Conservation (phyloP, 1,139 yeast species). For the Candida tetrigidarum region DNA sequence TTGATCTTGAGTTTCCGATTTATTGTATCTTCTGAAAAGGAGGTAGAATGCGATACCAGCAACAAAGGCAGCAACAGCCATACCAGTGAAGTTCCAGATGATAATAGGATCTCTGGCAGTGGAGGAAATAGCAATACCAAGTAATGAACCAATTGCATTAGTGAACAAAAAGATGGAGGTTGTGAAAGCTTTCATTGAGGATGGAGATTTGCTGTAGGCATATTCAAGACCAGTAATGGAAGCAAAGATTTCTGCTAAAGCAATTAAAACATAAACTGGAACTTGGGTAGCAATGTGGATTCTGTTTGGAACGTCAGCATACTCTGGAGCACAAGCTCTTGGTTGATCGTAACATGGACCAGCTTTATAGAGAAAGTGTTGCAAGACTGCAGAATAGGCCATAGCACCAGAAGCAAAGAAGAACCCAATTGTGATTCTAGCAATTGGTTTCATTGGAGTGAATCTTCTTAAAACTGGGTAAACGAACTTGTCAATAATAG, state of each 20-base stretch:
- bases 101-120: conserved; percentile 67
- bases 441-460: conserved; percentile 67
- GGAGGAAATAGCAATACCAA: conserved; percentile 72
- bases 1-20: conserved; percentile 61
- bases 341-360: conserved; percentile 80
- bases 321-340: conserved; percentile 33
- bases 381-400: conserved; percentile 81
- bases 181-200: conserved; percentile 64
- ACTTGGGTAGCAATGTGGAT: conserved; percentile 64
- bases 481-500: conserved; percentile 53
- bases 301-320: conserved; percentile 45
- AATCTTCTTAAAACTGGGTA: conserved; percentile 58
- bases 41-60: conserved; percentile 68
- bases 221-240: conserved; percentile 68
- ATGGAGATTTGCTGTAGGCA: conserved; percentile 74
- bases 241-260: conserved; percentile 64
- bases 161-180: conserved; percentile 64
- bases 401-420: conserved; percentile 68
- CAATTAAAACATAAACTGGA: conserved; percentile 64
- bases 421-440: conserved; percentile 78
- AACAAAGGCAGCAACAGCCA: conserved; percentile 60
- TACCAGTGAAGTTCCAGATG: conserved; percentile 66
- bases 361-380: conserved; percentile 67
- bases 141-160: conserved; percentile 69
- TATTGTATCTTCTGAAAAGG: conserved; percentile 57